phyloP scores from a whole-genome alignment of 768 basidiomycete genomes.

The Amanita rubescens region DNA sequence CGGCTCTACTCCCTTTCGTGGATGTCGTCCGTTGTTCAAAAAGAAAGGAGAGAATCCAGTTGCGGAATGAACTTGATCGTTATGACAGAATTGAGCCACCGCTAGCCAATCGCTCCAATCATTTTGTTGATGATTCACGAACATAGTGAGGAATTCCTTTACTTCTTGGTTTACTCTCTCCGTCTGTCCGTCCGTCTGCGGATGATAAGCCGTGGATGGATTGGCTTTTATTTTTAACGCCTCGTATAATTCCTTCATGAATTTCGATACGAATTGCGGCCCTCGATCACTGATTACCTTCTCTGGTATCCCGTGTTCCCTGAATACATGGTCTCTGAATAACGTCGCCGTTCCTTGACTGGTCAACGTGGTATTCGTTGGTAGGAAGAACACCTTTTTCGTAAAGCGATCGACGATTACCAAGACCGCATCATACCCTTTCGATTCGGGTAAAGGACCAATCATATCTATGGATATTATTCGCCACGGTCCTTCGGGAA shows the following conservation, averaged over 20 bases:
- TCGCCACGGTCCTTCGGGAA: neutral
- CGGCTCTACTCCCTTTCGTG: neutral
- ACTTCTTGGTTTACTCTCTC: conserved; percentile 22
- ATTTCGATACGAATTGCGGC: conserved; percentile 7
- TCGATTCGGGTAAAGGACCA: neutral
- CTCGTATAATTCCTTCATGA: neutral
- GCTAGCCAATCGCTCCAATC: conserved; percentile 17
- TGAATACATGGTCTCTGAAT: conserved; percentile 4
- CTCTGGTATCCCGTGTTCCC: conserved; percentile 4
- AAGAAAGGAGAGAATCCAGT: conserved; percentile 14
- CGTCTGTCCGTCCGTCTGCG: conserved; percentile 23
- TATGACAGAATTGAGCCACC: conserved; percentile 13
- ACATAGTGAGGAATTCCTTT: too few species aligned
- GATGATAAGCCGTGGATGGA: conserved; percentile 36
- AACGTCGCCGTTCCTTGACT: neutral
- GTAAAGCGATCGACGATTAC: conserved; percentile 42
- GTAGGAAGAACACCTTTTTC: conserved; percentile 58
- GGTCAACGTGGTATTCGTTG: conserved; percentile 7
- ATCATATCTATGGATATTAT: neutral
- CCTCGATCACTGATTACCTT: conserved; percentile 9
- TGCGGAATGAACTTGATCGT: conserved; percentile 11
- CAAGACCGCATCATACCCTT: neutral
- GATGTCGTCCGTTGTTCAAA: conserved; percentile 22
- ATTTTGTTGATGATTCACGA: too few species aligned
- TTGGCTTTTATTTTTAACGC: conserved; percentile 19